Evolutionary conservation across 805 yeast genomes (phyloP), one percentile per base, ranked within the genome.

Genomic region (Yueomyces sinensis): DNA sequence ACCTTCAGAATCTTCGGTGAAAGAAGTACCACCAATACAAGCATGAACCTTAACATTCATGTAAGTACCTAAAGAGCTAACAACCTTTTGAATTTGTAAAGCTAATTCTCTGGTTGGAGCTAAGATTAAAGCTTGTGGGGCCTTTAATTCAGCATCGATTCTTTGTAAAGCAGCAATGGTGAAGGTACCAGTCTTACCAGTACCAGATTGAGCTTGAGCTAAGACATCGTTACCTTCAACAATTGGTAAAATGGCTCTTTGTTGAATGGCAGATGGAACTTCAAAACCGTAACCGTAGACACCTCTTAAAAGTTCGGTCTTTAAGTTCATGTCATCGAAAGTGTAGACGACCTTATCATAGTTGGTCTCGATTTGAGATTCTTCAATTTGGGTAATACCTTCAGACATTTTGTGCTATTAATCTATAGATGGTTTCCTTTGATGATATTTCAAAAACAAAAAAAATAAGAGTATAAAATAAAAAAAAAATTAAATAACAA

Each of bases 161-260:
- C 71, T 72, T 62, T 74, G 79, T 53, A 76, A 69, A 52, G 77
- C 76, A 49, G 79, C 79, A 46, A 89, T 84, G 43, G 96, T 72
- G 69, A 91, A 91, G 32, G 98, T 91, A 44, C 97, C 98, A 20
- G 98, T 91, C 67, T 91, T 91, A 64, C 98, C 98, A 33, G 98
- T 91, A 63, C 98, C 98, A 27, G 95, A 84, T 65, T 91, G 98
- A 39, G 98, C 97, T 66, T 91, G 98, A 41, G 98, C 98, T 43
- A 91, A 75, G 36, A 87, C 93, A 62, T 91, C 98, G 61, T 86
- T 77, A 37, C 95, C 95, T 54, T 76, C 78, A 50, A 86, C 80
- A 61, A 91, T 87, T 59, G 94, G 98, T 63, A 81, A 67, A 49
- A 91, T 91, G 43, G 97, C 98, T 62, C 98, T 76, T 56, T 86